A percentile compares a stretch with the other conserved stretches of the same genome.
phyloP scores from a whole-genome alignment of 495 filamentous ascomycete species.

The Sphaerosporella brunnea region DNA sequence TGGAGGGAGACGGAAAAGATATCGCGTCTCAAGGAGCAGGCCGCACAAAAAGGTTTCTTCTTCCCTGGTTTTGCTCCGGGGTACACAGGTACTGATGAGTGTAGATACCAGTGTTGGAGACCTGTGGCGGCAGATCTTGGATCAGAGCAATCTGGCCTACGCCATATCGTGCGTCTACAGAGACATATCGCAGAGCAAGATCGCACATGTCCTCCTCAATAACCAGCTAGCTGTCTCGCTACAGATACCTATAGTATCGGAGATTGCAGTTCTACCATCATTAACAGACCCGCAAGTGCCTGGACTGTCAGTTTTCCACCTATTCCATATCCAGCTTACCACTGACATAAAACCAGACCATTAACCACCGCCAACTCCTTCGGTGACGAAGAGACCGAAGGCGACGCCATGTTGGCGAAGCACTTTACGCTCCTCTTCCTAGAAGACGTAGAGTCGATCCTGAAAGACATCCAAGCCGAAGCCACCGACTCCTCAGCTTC shows the following conservation, averaged over 20 bases:
- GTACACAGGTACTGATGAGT: background rate
- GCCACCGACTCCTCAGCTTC: constrained; percentile 50
- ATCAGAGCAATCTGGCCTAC: constrained; percentile 59
- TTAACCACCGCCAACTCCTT: constrained; percentile 70
- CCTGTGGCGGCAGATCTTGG: constrained; percentile 53
- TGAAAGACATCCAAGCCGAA: constrained; percentile 66
- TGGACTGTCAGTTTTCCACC: constrained; percentile 43
- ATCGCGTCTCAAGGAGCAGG: constrained; percentile 56
- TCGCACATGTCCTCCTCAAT: constrained; percentile 51
- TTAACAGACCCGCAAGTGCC: constrained; percentile 45
- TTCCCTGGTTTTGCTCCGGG: constrained; percentile 21
- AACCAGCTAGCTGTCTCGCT: constrained; percentile 50
- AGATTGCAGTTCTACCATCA: constrained; percentile 52
- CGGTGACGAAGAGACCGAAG: constrained; percentile 37
- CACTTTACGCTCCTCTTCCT: constrained; percentile 77
- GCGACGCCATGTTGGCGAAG: constrained; percentile 47
- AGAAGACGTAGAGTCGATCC: constrained; percentile 63
- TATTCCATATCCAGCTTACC: constrained; percentile 1
- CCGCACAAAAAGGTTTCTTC: constrained; percentile 50
- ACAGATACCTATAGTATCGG: constrained; percentile 68
- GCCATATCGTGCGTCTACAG: constrained; percentile 66
- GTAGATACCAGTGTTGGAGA: constrained; percentile 12
- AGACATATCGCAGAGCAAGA: constrained; percentile 63
- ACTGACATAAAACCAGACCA: constrained; percentile 8
- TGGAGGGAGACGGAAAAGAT: constrained; percentile 73